Conservation (phyloP, 345 rosid species). For the Eucalyptus marginata region DNA sequence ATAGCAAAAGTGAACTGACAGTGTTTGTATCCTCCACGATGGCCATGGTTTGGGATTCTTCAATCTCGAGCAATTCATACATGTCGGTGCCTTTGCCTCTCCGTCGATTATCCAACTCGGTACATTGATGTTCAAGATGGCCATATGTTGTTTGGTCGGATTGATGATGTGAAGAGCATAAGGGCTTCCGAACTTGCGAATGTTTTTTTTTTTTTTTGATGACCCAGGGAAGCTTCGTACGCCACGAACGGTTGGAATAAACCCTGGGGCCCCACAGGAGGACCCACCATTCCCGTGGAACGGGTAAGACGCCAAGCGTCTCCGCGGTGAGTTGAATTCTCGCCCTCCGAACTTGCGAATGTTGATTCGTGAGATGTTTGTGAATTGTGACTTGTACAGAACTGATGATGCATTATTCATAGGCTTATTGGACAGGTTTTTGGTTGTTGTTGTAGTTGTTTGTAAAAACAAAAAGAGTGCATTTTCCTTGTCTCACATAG, state of each 20-base stretch:
- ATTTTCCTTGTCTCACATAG: too few species aligned
- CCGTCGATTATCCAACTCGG: not conserved
- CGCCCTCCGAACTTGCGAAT: not conserved
- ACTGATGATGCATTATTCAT: not conserved
- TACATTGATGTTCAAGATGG: not conserved
- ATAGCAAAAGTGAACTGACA: not conserved
- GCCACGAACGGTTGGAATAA: too few species aligned
- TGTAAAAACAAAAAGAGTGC: too few species aligned
- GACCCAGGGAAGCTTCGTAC: too few species aligned
- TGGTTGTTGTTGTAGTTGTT: not conserved
- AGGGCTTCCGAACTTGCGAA: not conserved
- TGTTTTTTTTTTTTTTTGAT: too few species aligned
- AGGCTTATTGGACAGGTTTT: not conserved
- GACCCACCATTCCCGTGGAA: too few species aligned
- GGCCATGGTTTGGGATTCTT: not conserved
- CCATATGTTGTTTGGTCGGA: not conserved
- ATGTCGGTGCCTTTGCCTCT: not conserved
- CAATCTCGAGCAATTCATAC: not conserved
- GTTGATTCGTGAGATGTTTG: not conserved
- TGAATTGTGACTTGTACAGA: not conserved
- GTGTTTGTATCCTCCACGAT: not conserved
- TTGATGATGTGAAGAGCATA: not conserved
- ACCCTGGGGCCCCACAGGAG: too few species aligned
- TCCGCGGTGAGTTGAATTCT: too few species aligned
- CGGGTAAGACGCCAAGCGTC: too few species aligned